These are phyloP conservation scores for Mortierella alpina DNA, from an alignment of 192 early-diverging fungal genomes.

Conservation along the genomic window DNA sequence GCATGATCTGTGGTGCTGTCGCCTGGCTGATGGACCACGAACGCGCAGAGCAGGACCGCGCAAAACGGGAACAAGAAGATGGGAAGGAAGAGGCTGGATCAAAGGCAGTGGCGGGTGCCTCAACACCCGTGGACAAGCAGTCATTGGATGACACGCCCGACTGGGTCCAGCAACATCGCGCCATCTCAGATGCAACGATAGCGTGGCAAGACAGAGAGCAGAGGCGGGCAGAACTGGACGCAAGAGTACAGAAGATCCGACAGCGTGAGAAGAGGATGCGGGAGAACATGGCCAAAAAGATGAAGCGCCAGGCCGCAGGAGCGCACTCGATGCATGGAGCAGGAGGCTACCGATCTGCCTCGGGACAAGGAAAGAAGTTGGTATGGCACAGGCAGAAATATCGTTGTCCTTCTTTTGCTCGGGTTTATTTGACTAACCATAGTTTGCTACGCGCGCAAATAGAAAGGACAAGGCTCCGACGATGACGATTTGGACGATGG, in stretches of 20 bases:
- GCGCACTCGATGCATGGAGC: not conserved
- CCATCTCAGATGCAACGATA: slow-evolving; percentile 14
- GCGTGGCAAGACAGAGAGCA: slow-evolving; percentile 28
- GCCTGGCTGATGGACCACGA: slow-evolving; percentile 80
- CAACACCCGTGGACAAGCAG: not conserved
- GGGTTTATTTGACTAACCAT: not conserved
- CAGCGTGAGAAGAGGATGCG: slow-evolving; percentile 49
- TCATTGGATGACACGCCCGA: slow-evolving; percentile 34
- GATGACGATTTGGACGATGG: slow-evolving; percentile 49
- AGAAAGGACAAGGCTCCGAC: slow-evolving; percentile 31
- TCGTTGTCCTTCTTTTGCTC: not conserved
- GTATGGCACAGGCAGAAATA: slow-evolving; percentile 1
- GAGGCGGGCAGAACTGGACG: slow-evolving; percentile 46
- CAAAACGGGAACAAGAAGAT: slow-evolving; percentile 4
- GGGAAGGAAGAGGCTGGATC: not conserved
- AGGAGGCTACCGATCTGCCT: not conserved
- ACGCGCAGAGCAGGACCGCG: slow-evolving; percentile 20
- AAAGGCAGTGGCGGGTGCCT: not conserved
- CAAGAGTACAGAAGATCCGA: slow-evolving; percentile 50
- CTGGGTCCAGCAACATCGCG: slow-evolving; percentile 52
- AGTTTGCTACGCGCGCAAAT: not conserved
- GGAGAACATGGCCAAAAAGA: slow-evolving; percentile 29
- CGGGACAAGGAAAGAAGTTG: slow-evolving; percentile 21
- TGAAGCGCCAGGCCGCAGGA: slow-evolving; percentile 26
- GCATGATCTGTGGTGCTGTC: slow-evolving; percentile 86